Evolutionary conservation across 257 asterid species (phyloP).

Genomic region (Solanum medicagineum): DNA sequence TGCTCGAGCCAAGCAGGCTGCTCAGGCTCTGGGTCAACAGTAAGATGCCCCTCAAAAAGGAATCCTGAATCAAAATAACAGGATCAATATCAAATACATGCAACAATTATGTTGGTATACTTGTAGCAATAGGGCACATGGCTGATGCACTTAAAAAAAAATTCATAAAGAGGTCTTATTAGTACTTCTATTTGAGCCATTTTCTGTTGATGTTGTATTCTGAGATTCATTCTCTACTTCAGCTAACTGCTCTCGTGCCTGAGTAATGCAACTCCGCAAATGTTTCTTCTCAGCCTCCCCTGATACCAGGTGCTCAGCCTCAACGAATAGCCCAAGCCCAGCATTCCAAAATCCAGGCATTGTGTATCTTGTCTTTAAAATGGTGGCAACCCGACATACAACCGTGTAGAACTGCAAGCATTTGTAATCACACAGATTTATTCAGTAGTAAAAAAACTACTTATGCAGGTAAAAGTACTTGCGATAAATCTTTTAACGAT

Average conservation of each 20-base stretch:
- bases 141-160: neutral
- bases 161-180: neutral
- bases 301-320: conserved; percentile 42
- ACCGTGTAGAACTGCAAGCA: conserved; percentile 57
- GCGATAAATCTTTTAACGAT: neutral
- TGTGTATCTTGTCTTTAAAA: conserved; percentile 85
- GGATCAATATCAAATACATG: neutral
- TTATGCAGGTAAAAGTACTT: neutral
- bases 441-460: neutral
- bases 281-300: conserved; percentile 49
- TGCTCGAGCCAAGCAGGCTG: conserved; percentile 80
- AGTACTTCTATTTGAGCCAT: conserved; percentile 49
- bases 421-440: neutral
- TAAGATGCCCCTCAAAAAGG: conserved; percentile 95
- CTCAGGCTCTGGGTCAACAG: conserved; percentile 91
- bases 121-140: neutral
- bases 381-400: conserved; percentile 72
- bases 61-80: conserved; percentile 41
- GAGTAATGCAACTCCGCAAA: conserved; percentile 51
- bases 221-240: conserved; percentile 38
- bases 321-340: conserved; percentile 67
- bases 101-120: neutral
- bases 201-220: conserved; percentile 21
- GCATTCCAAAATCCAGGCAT: conserved; percentile 90
- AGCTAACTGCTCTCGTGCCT: conserved; percentile 53